A percentile compares a stretch with the other conserved stretches of the same genome.
These are phyloP conservation scores for Calycina herbarum DNA, from an alignment of 2,329 filamentous ascomycete species.

Conservation along the genomic window DNA sequence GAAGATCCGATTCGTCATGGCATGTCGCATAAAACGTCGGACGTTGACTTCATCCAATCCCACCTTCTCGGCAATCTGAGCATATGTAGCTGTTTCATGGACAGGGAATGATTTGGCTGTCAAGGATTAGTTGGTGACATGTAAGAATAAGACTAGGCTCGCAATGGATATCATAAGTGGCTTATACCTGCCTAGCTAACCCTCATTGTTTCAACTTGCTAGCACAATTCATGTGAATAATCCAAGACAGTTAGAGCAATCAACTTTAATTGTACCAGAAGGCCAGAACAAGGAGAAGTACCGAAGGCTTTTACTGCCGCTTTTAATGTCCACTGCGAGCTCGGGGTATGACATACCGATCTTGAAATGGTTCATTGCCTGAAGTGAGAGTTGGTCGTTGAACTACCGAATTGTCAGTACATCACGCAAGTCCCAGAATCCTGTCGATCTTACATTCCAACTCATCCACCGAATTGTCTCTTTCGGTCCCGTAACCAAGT, in stretches of 20 bases:
- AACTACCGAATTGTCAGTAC: slow-evolving; percentile 41
- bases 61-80: slow-evolving; percentile 48
- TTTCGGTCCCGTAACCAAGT: slow-evolving; percentile 50
- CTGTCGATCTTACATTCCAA: slow-evolving; percentile 48
- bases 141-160: neutral
- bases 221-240: too few species aligned
- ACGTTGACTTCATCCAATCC: slow-evolving; percentile 51
- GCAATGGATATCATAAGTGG: too few species aligned
- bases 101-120: slow-evolving; percentile 54
- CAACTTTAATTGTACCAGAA: too few species aligned
- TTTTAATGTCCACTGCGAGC: too few species aligned
- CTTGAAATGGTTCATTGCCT: slow-evolving; percentile 51
- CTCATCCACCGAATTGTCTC: slow-evolving; percentile 53
- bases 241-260: too few species aligned
- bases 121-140: slow-evolving; percentile 16
- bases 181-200: too few species aligned
- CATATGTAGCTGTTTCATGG: slow-evolving; percentile 45
- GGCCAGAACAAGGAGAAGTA: too few species aligned
- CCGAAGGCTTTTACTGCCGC: too few species aligned
- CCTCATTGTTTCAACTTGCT: too few species aligned
- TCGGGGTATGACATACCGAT: slow-evolving; percentile 44
- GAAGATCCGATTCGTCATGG: slow-evolving; percentile 59
- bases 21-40: slow-evolving; percentile 53
- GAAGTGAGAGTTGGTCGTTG: slow-evolving; percentile 51
- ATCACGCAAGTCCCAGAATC: neutral